Evolutionary conservation across 345 rosid species (phyloP).

Genomic region (Trapa bicornis): DNA sequence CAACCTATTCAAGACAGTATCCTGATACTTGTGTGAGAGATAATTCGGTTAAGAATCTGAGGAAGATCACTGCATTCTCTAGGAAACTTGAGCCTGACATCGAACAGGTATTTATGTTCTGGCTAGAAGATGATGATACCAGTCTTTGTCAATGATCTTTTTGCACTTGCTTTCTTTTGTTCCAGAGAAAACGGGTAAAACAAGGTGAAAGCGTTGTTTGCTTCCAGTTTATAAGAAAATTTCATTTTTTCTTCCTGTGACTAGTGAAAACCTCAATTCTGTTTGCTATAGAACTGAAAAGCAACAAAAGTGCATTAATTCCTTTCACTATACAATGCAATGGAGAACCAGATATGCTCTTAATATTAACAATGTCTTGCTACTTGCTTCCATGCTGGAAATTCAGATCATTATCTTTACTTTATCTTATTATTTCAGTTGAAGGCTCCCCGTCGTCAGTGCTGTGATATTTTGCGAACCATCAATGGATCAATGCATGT

Average conservation of each 20-base stretch:
- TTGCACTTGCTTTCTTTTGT: not conserved
- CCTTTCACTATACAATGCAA: not conserved
- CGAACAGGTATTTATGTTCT: slow-evolving; percentile 42
- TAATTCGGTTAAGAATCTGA: slow-evolving; percentile 32
- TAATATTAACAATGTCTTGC: not conserved
- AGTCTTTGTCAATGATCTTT: too few species aligned
- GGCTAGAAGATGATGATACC: not conserved
- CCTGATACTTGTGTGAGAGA: slow-evolving; percentile 33
- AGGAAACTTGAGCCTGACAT: slow-evolving; percentile 30
- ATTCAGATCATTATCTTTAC: not conserved
- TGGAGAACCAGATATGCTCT: not conserved
- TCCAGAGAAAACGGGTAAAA: not conserved
- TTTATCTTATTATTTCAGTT: slow-evolving; percentile 23
- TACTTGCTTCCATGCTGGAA: not conserved
- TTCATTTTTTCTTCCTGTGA: not conserved
- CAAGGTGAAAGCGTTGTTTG: not conserved
- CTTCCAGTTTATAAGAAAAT: too few species aligned
- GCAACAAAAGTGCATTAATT: not conserved
- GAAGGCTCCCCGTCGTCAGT: slow-evolving; percentile 58
- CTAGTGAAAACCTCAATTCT: not conserved
- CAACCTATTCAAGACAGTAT: slow-evolving; percentile 39
- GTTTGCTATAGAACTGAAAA: not conserved
- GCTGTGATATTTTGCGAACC: slow-evolving; percentile 43
- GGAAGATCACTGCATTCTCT: slow-evolving; percentile 34
- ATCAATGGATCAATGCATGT: slow-evolving; percentile 41